Conservation (phyloP, 768 basidiomycete genomes). For the Tricholoma saponaceum region DNA sequence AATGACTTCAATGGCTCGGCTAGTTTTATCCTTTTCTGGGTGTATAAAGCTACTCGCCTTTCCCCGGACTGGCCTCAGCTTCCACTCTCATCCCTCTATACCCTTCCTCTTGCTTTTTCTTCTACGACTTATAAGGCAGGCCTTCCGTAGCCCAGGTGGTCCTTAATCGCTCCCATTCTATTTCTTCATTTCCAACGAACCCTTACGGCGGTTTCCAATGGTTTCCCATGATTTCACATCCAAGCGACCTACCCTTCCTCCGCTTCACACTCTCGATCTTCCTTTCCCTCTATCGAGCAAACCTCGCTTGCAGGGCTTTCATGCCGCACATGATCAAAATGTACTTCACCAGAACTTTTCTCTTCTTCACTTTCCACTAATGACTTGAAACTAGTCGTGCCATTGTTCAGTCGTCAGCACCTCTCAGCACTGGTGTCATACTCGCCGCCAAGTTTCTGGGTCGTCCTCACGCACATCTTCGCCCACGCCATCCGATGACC, state of each 20-base stretch:
- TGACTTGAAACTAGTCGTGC: constrained; percentile 14
- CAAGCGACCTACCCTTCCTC: constrained; percentile 48
- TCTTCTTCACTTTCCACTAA: neutral
- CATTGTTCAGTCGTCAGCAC: constrained; percentile 12
- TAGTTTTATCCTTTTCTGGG: constrained; percentile 14
- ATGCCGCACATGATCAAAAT: constrained; percentile 11
- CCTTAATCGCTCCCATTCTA: constrained; percentile 19
- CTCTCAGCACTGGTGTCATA: constrained; percentile 13
- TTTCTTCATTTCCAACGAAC: no score
- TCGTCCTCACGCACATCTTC: constrained; percentile 38
- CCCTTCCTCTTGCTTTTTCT: constrained; percentile 13
- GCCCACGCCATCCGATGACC: constrained; percentile 21
- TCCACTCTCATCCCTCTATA: constrained; percentile 19
- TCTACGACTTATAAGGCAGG: constrained; percentile 30
- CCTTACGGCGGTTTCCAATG: constrained; percentile 9
- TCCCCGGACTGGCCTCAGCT: constrained; percentile 16
- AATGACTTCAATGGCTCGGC: constrained; percentile 2
- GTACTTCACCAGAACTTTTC: no score
- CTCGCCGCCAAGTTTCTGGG: constrained; percentile 29
- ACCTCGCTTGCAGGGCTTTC: constrained; percentile 1
- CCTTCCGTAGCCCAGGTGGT: constrained; percentile 33
- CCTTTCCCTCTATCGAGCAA: constrained; percentile 14
- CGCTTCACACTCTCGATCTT: constrained; percentile 47
- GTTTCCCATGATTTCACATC: constrained; percentile 16
- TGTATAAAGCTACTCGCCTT: constrained; percentile 25